Evolutionary conservation across 169 alveolate genomes (phyloP), one percentile per base, ranked within the genome.

Genomic region (Amoebophrya sp.): DNA sequence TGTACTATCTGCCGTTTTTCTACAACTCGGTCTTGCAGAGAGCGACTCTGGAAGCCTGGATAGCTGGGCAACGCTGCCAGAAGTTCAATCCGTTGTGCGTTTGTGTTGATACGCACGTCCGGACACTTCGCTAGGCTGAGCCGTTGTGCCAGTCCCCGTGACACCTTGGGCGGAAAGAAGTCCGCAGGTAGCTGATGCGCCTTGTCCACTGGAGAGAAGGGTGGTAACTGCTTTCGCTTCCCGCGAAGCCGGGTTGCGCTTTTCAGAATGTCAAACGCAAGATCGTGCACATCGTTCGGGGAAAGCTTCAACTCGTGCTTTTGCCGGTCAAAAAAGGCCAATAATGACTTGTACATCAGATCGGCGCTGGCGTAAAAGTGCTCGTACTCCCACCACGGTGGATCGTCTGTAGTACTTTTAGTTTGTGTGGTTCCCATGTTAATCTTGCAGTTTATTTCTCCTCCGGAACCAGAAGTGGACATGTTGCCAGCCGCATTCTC

Each of bases 41-140:
- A n/a, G 32, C 83, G 83, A 25, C 83, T 66, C 83, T 66, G 83
- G 32, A 66, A 66, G 32, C 83, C 83, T 0, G 83, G 83, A n/a
- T 7, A 66, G 29, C 38, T 25, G 10, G 83, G 83, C 83, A 66
- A 25, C 18, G 83, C 83, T 25, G 83, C 83, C 12, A 66, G 0
- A 0, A 66, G 83, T n/a, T 66, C 83, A 25, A 66, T 66, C 35
- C 83, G 29, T 25, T 66, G 83, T 1, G 83, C 35, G 32, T 66
- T 66, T 2, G 83, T 66, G 32, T 66, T 66, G 35, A 66, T 66
- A 25, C 83, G 83, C 38, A 66, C 83, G 10, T 25, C 83, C 10
- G 83, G 35, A 7, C 1, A 2, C 1, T n/a, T n/a, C 29, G 32
- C 83, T 18, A 66, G 83, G 18, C 18, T 25, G 32, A 66, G 83